Conservation (phyloP, 2,329 filamentous ascomycete genomes). For the Sporothrix luriei region DNA sequence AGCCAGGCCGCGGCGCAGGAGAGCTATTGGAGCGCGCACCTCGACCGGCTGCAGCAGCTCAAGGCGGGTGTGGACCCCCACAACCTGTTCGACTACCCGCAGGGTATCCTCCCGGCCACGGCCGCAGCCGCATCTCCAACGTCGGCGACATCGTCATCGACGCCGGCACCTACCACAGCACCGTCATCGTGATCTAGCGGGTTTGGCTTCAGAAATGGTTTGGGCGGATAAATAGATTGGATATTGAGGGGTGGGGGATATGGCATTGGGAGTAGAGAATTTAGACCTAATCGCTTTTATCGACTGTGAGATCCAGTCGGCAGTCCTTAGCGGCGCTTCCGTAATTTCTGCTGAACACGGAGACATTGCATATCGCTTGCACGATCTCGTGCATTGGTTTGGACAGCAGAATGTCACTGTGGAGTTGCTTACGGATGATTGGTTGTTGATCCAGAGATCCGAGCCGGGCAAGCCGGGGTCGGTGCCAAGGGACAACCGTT, state of each 20-base stretch:
- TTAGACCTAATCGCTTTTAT: not conserved
- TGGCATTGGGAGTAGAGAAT: not conserved
- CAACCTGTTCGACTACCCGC: constrained; percentile 48
- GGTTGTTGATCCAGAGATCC: too few relatives aligned
- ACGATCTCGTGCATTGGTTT: not conserved
- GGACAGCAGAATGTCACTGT: too few relatives aligned
- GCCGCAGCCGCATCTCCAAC: not conserved
- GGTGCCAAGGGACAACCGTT: too few relatives aligned
- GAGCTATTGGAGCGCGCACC: constrained; percentile 46
- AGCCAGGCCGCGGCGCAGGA: constrained; percentile 42
- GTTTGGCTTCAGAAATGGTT: not conserved
- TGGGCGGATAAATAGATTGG: not conserved
- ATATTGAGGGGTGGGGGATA: not conserved
- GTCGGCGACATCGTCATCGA: not conserved
- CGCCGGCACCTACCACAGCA: not conserved
- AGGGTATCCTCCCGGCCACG: constrained; percentile 41
- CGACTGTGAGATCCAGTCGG: not conserved
- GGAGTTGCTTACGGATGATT: too few relatives aligned
- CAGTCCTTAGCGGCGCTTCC: not conserved
- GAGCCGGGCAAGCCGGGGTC: too few relatives aligned
- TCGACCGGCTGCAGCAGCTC: constrained; percentile 42
- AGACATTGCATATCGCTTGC: not conserved
- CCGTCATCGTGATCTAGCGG: not conserved
- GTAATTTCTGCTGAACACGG: not conserved
- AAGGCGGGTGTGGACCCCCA: constrained; percentile 46